phyloP scores from a whole-genome alignment of 192 early-diverging fungal genomes.

The Chytriomyces sp. region DNA sequence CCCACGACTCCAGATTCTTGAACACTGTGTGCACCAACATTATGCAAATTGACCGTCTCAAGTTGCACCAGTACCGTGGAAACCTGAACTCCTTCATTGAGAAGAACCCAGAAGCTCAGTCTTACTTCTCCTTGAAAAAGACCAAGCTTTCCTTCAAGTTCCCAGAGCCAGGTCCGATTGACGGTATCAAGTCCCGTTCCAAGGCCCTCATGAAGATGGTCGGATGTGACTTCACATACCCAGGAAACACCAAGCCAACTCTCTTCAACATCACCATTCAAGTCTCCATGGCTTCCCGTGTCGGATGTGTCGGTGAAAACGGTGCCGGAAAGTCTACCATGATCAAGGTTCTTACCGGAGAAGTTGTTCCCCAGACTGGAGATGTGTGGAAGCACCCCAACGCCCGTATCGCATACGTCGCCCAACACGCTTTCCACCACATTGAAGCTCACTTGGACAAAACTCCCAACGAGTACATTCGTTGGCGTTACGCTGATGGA shows the following conservation, averaged over 20 bases:
- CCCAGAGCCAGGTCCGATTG: slow-evolving; percentile 78
- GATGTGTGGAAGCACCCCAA: slow-evolving; percentile 82
- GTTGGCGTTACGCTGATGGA: slow-evolving; percentile 82
- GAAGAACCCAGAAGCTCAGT: slow-evolving; percentile 72
- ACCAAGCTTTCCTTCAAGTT: slow-evolving; percentile 69
- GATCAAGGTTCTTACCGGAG: slow-evolving; percentile 82
- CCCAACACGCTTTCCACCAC: slow-evolving; percentile 89
- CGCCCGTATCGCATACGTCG: slow-evolving; percentile 84
- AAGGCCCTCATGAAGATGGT: slow-evolving; percentile 80
- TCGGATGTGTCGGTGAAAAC: slow-evolving; percentile 81
- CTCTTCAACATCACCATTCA: slow-evolving; percentile 70
- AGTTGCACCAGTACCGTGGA: slow-evolving; percentile 78
- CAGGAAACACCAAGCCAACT: slow-evolving; percentile 63
- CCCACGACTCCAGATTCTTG: slow-evolving; percentile 86
- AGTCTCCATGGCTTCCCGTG: slow-evolving; percentile 77
- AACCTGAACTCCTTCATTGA: slow-evolving; percentile 84
- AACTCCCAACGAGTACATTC: slow-evolving; percentile 83
- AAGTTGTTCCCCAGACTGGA: slow-evolving; percentile 70
- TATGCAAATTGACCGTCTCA: slow-evolving; percentile 84
- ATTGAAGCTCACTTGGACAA: slow-evolving; percentile 82
- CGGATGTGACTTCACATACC: slow-evolving; percentile 78
- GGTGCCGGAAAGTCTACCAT: slow-evolving; percentile 87
- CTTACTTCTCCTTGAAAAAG: slow-evolving; percentile 77
- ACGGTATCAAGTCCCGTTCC: slow-evolving; percentile 79
- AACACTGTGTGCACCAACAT: slow-evolving; percentile 81